phyloP scores from a whole-genome alignment of 345 rosid genomes.

The Eucalyptus coolabah region DNA sequence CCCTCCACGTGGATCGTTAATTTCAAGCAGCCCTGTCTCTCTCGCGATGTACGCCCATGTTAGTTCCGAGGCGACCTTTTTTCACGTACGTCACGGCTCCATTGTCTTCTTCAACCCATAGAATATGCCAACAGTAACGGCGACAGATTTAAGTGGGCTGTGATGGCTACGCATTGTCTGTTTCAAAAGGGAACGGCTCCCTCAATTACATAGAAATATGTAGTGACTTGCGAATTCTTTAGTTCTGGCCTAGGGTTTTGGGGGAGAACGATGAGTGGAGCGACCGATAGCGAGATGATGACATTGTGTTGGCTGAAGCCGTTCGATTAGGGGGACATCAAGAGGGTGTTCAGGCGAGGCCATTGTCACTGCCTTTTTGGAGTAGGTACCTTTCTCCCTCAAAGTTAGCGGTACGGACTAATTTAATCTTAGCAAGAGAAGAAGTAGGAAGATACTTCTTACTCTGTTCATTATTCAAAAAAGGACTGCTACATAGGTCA shows the following conservation, averaged over 20 bases:
- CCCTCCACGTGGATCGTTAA: constrained; percentile 27
- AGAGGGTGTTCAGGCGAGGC: neutral
- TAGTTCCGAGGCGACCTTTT: neutral
- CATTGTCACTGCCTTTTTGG: neutral
- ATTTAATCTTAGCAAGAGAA: neutral
- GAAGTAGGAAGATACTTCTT: neutral
- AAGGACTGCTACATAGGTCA: neutral
- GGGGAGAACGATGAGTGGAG: neutral
- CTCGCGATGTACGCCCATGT: neutral
- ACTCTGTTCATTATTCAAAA: neutral
- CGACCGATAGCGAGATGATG: neutral
- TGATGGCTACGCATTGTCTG: neutral
- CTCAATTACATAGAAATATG: neutral
- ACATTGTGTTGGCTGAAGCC: neutral
- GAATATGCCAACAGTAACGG: neutral
- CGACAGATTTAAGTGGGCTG: neutral
- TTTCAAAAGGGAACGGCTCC: neutral
- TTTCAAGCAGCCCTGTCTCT: constrained; percentile 1
- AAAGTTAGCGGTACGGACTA: neutral
- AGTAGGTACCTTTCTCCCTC: neutral
- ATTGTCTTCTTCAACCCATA: neutral
- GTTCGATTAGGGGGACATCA: neutral
- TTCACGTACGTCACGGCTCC: neutral
- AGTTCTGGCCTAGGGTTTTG: neutral
- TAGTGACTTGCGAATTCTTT: neutral